Base-by-base conservation (phyloP, 2,329 filamentous ascomycete genomes). In the Claviceps africana region DNA sequence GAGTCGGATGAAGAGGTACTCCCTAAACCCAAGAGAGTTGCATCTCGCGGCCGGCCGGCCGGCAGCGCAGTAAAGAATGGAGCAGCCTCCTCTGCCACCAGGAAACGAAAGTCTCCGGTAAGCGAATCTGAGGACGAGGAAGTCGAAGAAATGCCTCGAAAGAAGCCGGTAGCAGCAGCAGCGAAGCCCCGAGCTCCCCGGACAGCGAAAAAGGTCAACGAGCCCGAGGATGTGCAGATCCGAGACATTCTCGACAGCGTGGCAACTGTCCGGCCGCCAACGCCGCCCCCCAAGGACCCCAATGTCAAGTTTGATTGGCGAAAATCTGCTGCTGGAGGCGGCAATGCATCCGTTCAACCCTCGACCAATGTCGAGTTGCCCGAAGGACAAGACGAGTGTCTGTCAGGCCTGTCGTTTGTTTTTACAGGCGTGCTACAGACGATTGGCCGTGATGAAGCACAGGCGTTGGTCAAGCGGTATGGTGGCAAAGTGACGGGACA, bases 221-320 rank as follows among this genome's bases (percentile, higher is more conserved):
- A 74, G 7, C 68, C 77, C 2, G 88, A 94, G 61, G 83, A 81
- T 61, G 76, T 83, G 22, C 81, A 95, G 5, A 68, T 70, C 21
- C 82, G 95, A 65, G 81, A 84, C 48, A 96, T 98, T 46, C 78
- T 97, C 33, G 84, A 95, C 63, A 88, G 82, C 59, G 91, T 98
- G 54, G 86, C 88, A 5, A 87, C 81, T 1, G 80, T 98, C 43
- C 76, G 84, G 54, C 77, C 93, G 22, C 93, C 93, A 6, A 86
- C 88, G 3, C 91, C 93, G 43, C 90, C 91, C 2, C 76, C 84
- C 1, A 79, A 82, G 56, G 78, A 83, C 52, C 78, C 80, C 0
- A 76, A 81, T 57, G 72, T 72, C 25, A 96, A 95, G 61, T 96
- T 91, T 60, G 83, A 94, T 64, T 97, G 81, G 75, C 79, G 79